Base-by-base conservation (phyloP, 345 rosid species). In the Pugionium cornutum region DNA sequence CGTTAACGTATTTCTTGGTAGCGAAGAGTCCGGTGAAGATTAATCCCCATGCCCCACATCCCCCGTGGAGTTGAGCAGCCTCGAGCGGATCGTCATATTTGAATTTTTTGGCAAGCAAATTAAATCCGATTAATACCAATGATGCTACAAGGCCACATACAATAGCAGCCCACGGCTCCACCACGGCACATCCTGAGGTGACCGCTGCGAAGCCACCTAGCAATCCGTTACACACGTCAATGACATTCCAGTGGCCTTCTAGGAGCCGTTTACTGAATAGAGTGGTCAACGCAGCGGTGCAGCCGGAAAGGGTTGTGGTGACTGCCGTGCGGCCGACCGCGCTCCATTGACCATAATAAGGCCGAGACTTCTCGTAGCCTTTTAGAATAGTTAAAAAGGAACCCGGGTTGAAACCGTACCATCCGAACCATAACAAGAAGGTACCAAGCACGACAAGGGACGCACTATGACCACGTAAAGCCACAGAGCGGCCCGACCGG, bases 391-490 rank as follows among this genome's bases (percentile, higher is more conserved):
- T 79, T 9, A 62, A 49, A 29, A 89, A 86, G 0, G 88, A 89
- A 11, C 92, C 96, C 5, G 96, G 43, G 28, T 42, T 69, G n/a
- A 59, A 69, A 2, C 73, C 73, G 7, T 58, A 69, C 73, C 73
- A 69, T 82, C 96, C 96, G 32, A 86, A 86, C 96, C 96, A 89
- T 28, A 89, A 56, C 50, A 89, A 7, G 59, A 89, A 84, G 2
- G 92, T 74, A 5, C 96, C 96, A 1, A 89, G 84, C 4, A 89
- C 96, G 4, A 86, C 92, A 8, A 89, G 75, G 0, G 92, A 77
- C 0, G 84, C 86, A 27, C 84, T 84, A 49, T 89, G 96, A 5
- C 96, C 96, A 4, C 89, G 87, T 8, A 89, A 50, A 0, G 79
- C 83, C 9, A 79, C 78, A 1, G 84, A 49, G 27, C 76, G 78